These are phyloP conservation scores for Peronospora tabacina DNA, from an alignment of 352 stramenopile species.

Conservation along the genomic window DNA sequence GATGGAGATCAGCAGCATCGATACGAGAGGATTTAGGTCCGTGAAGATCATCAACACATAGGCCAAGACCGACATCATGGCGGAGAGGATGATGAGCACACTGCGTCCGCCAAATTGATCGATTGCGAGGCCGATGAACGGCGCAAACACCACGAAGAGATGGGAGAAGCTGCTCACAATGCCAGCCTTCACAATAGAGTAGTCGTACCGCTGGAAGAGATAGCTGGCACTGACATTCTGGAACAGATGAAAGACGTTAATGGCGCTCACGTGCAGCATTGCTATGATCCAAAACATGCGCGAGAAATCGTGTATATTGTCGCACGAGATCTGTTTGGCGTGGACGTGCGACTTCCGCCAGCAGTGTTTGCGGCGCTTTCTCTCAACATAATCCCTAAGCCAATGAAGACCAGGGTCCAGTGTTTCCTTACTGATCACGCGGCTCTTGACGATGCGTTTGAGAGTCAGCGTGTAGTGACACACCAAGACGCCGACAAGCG, in stretches of 20 bases:
- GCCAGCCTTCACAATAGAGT: conserved; percentile 80
- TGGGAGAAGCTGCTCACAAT: conserved; percentile 73
- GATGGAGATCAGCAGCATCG: conserved; percentile 83
- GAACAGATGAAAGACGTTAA: conserved; percentile 89
- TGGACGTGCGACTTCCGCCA: conserved; percentile 28
- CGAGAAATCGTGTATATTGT: conserved; percentile 65
- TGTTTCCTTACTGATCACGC: conserved; percentile 44
- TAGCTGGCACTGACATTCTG: conserved; percentile 87
- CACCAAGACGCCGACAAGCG: conserved; percentile 46
- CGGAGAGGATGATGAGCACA: conserved; percentile 65
- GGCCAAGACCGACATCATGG: conserved; percentile 62
- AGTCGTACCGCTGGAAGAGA: conserved; percentile 80
- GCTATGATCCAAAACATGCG: conserved; percentile 84
- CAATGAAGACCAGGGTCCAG: conserved; percentile 53
- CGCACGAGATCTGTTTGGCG: conserved; percentile 44
- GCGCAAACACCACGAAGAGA: conserved; percentile 78
- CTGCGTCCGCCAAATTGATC: conserved; percentile 85
- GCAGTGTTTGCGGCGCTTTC: conserved; percentile 48
- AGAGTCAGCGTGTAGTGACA: conserved; percentile 54
- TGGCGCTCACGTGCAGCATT: conserved; percentile 82
- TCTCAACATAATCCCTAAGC: conserved; percentile 62
- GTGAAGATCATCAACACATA: conserved; percentile 86
- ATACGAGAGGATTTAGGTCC: conserved; percentile 59
- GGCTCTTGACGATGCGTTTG: conserved; percentile 55
- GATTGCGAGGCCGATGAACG: conserved; percentile 83